Conservation (phyloP, 345 rosid genomes). For the Dipteronia dyeriana region DNA sequence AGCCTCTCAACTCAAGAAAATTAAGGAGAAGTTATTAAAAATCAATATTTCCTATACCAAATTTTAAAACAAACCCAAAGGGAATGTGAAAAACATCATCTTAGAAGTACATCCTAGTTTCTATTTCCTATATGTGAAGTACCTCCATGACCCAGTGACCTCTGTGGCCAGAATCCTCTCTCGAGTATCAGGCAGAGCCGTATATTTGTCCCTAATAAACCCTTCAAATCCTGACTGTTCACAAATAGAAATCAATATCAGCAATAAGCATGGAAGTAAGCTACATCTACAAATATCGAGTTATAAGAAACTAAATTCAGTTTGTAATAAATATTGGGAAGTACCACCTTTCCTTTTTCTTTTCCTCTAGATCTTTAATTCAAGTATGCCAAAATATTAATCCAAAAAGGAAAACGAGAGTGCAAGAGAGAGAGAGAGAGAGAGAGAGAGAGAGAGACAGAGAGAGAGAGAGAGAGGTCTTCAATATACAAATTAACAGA, state of each 20-base stretch:
- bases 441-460: neutral
- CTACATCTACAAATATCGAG: neutral
- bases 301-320: neutral
- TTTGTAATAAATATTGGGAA: neutral
- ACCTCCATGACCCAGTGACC: conserved; percentile 90
- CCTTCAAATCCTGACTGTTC: conserved; percentile 97
- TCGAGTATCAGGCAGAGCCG: conserved; percentile 84
- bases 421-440: neutral
- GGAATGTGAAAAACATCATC: neutral
- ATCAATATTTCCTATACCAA: neutral
- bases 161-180: conserved; percentile 93
- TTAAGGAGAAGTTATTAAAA: neutral
- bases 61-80: neutral
- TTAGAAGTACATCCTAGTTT: neutral
- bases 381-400: neutral
- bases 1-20: conserved; percentile 1
- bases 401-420: neutral
- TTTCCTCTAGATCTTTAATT: neutral
- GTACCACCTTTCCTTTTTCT: too few relatives aligned
- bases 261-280: conserved; percentile 8
- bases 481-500: neutral
- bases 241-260: conserved; percentile 19
- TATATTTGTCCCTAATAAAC: conserved; percentile 82
- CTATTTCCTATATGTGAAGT: conserved; percentile 16
- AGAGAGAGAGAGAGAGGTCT: neutral